Evolutionary conservation across 2,329 filamentous ascomycete species (phyloP), one percentile per base, ranked within the genome.

Genomic region (Penicillium hesseltinei): DNA sequence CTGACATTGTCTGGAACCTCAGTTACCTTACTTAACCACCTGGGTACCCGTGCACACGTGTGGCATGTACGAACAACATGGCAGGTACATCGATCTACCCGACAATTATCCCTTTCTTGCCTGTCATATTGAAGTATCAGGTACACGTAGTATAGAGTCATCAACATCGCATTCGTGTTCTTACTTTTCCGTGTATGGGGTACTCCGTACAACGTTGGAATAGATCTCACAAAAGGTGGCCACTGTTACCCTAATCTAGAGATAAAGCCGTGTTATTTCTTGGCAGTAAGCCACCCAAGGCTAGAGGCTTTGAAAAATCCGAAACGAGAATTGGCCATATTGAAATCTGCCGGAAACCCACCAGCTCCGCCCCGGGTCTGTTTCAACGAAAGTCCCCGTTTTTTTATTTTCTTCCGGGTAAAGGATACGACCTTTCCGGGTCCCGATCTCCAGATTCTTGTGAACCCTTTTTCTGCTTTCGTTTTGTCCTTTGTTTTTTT

Each of bases 291-390:
- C 45, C 19, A 15, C 45, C 8, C 21, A 17, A 21, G 15, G 19
- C 8, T 23, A n/a, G 29, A 11, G 2, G 2, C 2, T 8, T 8
- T 4, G 0, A 17, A 25, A 44, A 29, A 6, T 17, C 19, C 15
- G 21, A 35, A 35, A 47, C 44, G 4, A 7, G 33, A 47, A 23
- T 47, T 23, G 11, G 2, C 39, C 4, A 39, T 5, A 17, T 42
- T 43, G 44, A 19, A 46, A 25, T 36, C 47, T 8, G 9, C 50
- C 50, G 29, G 50, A 15, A 35, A 21, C 17, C 19, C 5, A 45
- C 1, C 40, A 31, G 35, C 44, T 54, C 51, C 51, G 51, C 51
- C 44, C 51, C 51, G 44, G 29, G n/a, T 29, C n/a, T 31, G 45
- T 54, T 40, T 39, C 25, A 36, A 33, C 27, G 44, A 25, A 15